A percentile compares a stretch with the other conserved stretches of the same genome.
phyloP scores from a whole-genome alignment of 2,329 filamentous ascomycete genomes.

The Aspergillus pseudoglaucus region DNA sequence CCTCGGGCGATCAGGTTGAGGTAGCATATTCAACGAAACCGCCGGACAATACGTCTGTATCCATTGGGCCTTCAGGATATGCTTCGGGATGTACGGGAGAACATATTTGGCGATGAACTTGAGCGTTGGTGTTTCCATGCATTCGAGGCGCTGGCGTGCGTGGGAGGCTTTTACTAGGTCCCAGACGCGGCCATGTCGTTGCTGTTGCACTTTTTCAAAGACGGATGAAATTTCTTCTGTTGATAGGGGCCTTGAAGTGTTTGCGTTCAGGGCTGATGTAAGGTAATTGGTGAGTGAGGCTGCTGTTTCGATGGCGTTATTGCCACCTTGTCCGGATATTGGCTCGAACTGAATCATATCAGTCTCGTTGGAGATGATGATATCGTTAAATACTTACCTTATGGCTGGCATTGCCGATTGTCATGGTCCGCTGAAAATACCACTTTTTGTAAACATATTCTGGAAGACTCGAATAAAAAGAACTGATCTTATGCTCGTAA shows the following conservation, averaged over 20 bases:
- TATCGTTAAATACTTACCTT: conserved; percentile 4
- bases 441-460: conserved; percentile 16
- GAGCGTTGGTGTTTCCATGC: conserved; percentile 9
- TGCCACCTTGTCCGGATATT: conserved; percentile 14
- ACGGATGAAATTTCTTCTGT: conserved; percentile 1
- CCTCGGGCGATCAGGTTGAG: not conserved
- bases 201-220: conserved; percentile 7
- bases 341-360: conserved; percentile 8
- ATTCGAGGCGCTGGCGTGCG: conserved; percentile 10
- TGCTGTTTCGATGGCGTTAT: conserved; percentile 14
- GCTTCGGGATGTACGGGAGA: conserved; percentile 3
- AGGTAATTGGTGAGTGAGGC: conserved; percentile 13
- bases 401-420: conserved; percentile 12
- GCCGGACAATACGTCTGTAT: conserved; percentile 2
- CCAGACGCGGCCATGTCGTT: conserved; percentile 8
- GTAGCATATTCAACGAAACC: conserved; percentile 10
- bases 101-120: conserved; percentile 8
- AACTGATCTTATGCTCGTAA: conserved; percentile 10
- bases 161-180: conserved; percentile 8
- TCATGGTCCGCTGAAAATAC: conserved; percentile 11
- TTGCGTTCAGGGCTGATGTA: conserved; percentile 1
- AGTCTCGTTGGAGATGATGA: not conserved
- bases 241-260: conserved; percentile 1
- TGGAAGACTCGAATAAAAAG: conserved; percentile 9
- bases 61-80: conserved; percentile 1